phyloP scores from a whole-genome alignment of 108 stramenopile genomes.

The Craspedostauros australis region DNA sequence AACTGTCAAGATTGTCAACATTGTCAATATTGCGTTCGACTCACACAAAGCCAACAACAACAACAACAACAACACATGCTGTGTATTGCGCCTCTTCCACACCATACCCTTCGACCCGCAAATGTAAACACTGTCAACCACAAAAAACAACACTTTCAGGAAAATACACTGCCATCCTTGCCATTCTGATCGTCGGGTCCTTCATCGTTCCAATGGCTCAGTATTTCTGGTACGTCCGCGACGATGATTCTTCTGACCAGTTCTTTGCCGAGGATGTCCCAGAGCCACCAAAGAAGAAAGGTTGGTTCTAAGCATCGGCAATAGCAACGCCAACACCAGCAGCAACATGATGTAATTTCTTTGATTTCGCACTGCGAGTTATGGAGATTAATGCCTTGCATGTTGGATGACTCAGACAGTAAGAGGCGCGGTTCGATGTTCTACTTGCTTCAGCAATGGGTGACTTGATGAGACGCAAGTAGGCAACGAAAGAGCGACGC shows the following conservation, averaged over 20 bases:
- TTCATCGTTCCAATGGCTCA: conserved; percentile 97
- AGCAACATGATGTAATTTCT: background rate
- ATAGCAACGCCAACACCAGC: background rate
- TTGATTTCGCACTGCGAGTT: too few relatives aligned
- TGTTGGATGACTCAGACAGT: too few relatives aligned
- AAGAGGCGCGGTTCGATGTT: too few relatives aligned
- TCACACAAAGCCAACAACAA: too few relatives aligned
- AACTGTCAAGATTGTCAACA: too few relatives aligned
- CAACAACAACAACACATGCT: too few relatives aligned
- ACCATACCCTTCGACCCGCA: background rate
- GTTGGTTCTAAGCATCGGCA: conserved; percentile 48
- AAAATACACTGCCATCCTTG: conserved; percentile 91
- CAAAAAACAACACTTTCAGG: too few relatives aligned
- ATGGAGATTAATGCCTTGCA: too few relatives aligned
- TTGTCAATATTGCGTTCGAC: too few relatives aligned
- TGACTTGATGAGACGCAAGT: too few relatives aligned
- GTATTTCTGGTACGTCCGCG: conserved; percentile 94
- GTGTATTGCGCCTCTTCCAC: conserved; percentile 6
- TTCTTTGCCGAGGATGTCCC: conserved; percentile 60
- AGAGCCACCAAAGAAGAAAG: conserved; percentile 75
- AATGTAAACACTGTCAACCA: background rate
- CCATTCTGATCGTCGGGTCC: conserved; percentile 88
- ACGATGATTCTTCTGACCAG: conserved; percentile 80
- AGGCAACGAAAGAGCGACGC: too few relatives aligned
- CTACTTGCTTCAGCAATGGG: too few relatives aligned